Conservation (phyloP, 108 stramenopile species). For the Skeletonema menzelii region DNA sequence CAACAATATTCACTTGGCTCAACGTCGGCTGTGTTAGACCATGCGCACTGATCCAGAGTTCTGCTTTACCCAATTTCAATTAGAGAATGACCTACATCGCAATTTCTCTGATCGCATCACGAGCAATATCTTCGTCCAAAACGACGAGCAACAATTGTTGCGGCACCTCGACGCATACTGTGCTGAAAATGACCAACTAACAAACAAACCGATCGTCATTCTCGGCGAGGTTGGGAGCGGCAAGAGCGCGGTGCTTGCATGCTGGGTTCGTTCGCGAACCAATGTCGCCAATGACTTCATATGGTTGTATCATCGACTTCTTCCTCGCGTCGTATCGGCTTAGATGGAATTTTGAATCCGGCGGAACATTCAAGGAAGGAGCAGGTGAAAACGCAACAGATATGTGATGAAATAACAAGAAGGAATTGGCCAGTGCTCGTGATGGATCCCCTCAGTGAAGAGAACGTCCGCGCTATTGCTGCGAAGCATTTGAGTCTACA, state of each 20-base stretch:
- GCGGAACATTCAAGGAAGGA: not conserved
- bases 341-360: not conserved
- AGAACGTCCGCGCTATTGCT: not conserved
- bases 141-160: not conserved
- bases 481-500: slow-evolving; percentile 2
- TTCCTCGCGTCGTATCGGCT: not conserved
- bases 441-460: slow-evolving; percentile 1
- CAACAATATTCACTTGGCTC: too few relatives aligned
- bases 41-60: slow-evolving; percentile 1
- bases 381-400: not conserved
- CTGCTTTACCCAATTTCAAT: slow-evolving; percentile 25
- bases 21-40: too few relatives aligned
- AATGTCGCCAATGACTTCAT: not conserved
- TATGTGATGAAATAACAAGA: slow-evolving; percentile 37
- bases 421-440: slow-evolving; percentile 32
- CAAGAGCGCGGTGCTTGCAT: slow-evolving; percentile 58
- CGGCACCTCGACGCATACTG: not conserved
- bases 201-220: slow-evolving; percentile 25
- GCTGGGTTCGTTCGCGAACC: slow-evolving; percentile 37
- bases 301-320: not conserved
- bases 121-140: not conserved
- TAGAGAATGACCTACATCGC: slow-evolving; percentile 40
- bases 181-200: not conserved
- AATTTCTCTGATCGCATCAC: slow-evolving; percentile 15
- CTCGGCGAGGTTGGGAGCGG: slow-evolving; percentile 50